Conservation (phyloP, 192 early-diverging fungal genomes). For the Linnemannia schmuckeri region DNA sequence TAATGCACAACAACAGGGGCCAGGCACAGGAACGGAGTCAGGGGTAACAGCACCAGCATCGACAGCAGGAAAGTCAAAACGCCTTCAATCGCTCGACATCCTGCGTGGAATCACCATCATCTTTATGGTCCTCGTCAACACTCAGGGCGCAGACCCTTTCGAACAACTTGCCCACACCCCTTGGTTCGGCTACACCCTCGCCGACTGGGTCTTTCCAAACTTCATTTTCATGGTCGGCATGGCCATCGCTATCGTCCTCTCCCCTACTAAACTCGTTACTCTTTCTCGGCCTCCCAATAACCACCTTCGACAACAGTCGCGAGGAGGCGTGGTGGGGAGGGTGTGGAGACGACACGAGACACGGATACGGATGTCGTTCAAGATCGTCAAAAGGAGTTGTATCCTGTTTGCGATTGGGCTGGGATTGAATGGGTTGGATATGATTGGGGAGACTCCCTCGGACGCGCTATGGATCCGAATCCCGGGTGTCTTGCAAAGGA, state of each 20-base stretch:
- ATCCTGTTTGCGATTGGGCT: conserved; percentile 56
- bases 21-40: neutral
- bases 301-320: neutral
- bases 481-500: conserved; percentile 63
- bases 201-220: conserved; percentile 68
- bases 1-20: neutral
- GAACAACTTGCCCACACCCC: conserved; percentile 44
- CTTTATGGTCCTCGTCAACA: conserved; percentile 67
- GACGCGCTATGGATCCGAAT: conserved; percentile 21
- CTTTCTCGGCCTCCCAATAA: neutral
- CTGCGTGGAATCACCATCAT: conserved; percentile 62
- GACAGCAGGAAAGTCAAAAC: neutral
- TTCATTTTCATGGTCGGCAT: conserved; percentile 70
- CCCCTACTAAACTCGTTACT: conserved; percentile 6
- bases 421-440: conserved; percentile 30
- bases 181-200: conserved; percentile 63
- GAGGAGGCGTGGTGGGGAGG: neutral
- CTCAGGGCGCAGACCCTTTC: conserved; percentile 57
- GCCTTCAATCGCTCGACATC: conserved; percentile 59
- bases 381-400: conserved; percentile 42
- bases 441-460: conserved; percentile 3
- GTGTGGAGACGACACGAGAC: conserved; percentile 1
- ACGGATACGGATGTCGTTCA: conserved; percentile 1
- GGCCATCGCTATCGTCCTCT: conserved; percentile 41
- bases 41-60: neutral